phyloP scores from a whole-genome alignment of 2,329 filamentous ascomycete species.

The Aspergillus tanneri region DNA sequence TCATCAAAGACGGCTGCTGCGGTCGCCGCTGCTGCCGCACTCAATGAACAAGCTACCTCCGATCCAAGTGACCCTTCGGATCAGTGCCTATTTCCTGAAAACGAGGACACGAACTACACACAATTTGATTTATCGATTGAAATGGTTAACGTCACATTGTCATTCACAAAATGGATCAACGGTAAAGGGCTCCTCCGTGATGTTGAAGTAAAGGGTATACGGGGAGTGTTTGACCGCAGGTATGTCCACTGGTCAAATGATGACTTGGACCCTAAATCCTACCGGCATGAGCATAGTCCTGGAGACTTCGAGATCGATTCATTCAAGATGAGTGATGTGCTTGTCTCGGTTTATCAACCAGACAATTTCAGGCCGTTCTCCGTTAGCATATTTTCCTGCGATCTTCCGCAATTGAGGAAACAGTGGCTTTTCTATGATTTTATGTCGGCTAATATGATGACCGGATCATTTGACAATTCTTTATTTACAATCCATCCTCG shows the following conservation, averaged over 20 bases:
- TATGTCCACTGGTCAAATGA: conserved; percentile 71
- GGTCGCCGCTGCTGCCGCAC: conserved; percentile 71
- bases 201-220: conserved; percentile 89
- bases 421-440: conserved; percentile 99
- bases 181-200: conserved; percentile 88
- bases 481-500: conserved; percentile 95
- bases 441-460: conserved; percentile 91
- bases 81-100: conserved; percentile 40
- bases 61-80: conserved; percentile 39
- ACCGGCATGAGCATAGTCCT: conserved; percentile 80
- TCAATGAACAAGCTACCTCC: conserved; percentile 45
- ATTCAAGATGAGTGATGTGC: conserved; percentile 91
- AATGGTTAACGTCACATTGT: conserved; percentile 92
- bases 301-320: conserved; percentile 97
- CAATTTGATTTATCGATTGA: conserved; percentile 96
- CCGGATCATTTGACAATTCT: conserved; percentile 90
- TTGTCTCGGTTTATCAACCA: conserved; percentile 90
- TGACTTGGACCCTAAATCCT: conserved; percentile 76
- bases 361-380: conserved; percentile 89
- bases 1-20: conserved; percentile 82
- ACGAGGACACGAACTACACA: conserved; percentile 94
- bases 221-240: conserved; percentile 88
- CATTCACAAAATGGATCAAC: conserved; percentile 99
- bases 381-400: conserved; percentile 92
- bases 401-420: conserved; percentile 86